Conservation (phyloP, 2,329 filamentous ascomycete genomes). For the Fusarium haematococcum region DNA sequence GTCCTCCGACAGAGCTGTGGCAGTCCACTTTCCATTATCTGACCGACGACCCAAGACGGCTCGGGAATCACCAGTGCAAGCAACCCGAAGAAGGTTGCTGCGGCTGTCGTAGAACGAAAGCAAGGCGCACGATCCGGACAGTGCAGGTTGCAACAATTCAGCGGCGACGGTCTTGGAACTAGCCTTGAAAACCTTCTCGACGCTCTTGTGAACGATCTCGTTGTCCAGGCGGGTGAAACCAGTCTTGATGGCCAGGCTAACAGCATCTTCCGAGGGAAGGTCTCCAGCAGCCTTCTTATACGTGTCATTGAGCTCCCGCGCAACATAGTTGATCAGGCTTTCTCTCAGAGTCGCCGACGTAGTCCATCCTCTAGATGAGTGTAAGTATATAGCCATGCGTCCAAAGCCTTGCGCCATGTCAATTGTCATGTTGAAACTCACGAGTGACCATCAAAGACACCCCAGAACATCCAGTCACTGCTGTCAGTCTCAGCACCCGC, state of each 20-base stretch:
- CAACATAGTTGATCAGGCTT: constrained; percentile 91
- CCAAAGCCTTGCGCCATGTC: neutral
- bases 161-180: constrained; percentile 92
- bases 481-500: constrained; percentile 58
- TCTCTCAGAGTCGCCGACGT: constrained; percentile 96
- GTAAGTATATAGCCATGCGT: constrained; percentile 12
- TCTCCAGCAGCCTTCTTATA: constrained; percentile 78
- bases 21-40: constrained; percentile 88
- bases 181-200: constrained; percentile 88
- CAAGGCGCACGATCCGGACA: constrained; percentile 97
- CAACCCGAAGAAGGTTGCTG: constrained; percentile 89
- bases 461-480: constrained; percentile 99
- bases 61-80: constrained; percentile 95
- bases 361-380: constrained; percentile 83
- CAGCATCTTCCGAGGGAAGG: constrained; percentile 80
- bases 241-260: constrained; percentile 91
- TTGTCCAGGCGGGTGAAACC: constrained; percentile 91
- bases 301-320: constrained; percentile 89
- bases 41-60: constrained; percentile 88
- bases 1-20: constrained; percentile 88
- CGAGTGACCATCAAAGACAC: constrained; percentile 97
- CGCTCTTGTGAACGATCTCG: constrained; percentile 94
- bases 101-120: constrained; percentile 95
- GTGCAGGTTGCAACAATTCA: constrained; percentile 89
- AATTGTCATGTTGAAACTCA: constrained; percentile 57